Base-by-base conservation (phyloP, 1,139 yeast species). In the Debaryomycetaceae sp. region DNA sequence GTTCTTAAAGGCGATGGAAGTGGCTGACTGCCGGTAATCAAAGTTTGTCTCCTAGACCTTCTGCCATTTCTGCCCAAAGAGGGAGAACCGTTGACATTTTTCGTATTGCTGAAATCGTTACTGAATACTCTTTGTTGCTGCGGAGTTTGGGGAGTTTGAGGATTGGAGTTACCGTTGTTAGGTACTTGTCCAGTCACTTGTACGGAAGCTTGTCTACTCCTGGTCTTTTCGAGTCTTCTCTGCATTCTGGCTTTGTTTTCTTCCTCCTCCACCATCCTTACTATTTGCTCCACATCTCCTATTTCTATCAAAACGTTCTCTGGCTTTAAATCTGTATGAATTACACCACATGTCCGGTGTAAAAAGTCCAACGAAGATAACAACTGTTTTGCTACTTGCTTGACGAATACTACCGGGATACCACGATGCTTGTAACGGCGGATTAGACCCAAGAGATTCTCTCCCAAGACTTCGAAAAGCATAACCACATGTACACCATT, bases 391-490 rank as follows among this genome's bases (percentile, higher is more conserved):
- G 95, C 81, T 42, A 89, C 85, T 62, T 85, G 95, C 62, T 88
- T 85, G 24, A 87, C 95, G 54, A 86, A 75, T 39, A 76, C 77
- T 9, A 82, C 62, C 0, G 96, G 96, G 23, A 88, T 75, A 1
- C 95, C 95, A 48, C 85, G 78, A 59, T 83, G 86, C 54, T 79
- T 77, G 58, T 78, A 84, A 42, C 87, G 72, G 54, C 85, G 75
- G 43, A 87, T 83, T 45, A 88, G 69, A 23, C 88, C 87, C 42
- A 88, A 66, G 51, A 88, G 65, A 55, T 85, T 88, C 60, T 88
- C 96, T 5, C 96, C 96, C 45, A 89, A 70, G 0, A 88, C 91
- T 65, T 88, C 96, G 59, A 89, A 87, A 6, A 87, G 96, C 95
- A 89, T 88, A 40, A 86, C 87, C 9, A 85, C 80, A 60, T 86